Percentiles rank a stretch among this genome's conserved stretches.
phyloP scores from a whole-genome alignment of 2,329 filamentous ascomycete genomes.

The Fusarium napiforme region DNA sequence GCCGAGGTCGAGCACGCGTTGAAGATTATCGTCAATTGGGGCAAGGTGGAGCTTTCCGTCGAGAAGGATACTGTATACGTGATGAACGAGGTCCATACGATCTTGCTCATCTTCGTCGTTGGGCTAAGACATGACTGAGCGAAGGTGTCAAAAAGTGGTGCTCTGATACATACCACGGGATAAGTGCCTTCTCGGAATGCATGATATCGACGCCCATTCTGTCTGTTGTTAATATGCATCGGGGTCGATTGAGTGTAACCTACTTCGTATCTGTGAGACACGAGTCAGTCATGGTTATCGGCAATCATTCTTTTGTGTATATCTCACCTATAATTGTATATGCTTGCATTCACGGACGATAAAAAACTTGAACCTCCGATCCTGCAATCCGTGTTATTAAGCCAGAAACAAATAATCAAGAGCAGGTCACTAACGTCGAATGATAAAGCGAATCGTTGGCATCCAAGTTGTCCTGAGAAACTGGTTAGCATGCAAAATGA shows the following conservation, averaged over 20 bases:
- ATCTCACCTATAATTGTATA: constrained; percentile 18
- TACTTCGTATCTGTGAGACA: constrained; percentile 14
- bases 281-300: accelerated
- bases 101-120: constrained; percentile 29
- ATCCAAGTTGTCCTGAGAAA: not conserved
- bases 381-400: not conserved
- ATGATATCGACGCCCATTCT: constrained; percentile 27
- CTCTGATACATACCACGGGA: not conserved
- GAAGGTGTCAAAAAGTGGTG: accelerated
- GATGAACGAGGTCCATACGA: constrained; percentile 31
- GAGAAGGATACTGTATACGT: constrained; percentile 24
- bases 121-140: not conserved
- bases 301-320: accelerated
- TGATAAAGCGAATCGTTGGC: not conserved
- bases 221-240: not conserved
- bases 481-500: not conserved
- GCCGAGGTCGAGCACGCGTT: constrained; percentile 29
- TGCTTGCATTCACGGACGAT: constrained; percentile 25
- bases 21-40: not conserved
- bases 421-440: not conserved
- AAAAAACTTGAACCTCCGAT: constrained; percentile 11
- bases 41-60: constrained; percentile 24
- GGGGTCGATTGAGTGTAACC: not conserved
- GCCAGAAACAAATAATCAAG: accelerated
- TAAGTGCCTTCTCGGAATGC: constrained; percentile 31